Conservation (phyloP, 2,329 filamentous ascomycete species). For the Verticillium tricorpus region DNA sequence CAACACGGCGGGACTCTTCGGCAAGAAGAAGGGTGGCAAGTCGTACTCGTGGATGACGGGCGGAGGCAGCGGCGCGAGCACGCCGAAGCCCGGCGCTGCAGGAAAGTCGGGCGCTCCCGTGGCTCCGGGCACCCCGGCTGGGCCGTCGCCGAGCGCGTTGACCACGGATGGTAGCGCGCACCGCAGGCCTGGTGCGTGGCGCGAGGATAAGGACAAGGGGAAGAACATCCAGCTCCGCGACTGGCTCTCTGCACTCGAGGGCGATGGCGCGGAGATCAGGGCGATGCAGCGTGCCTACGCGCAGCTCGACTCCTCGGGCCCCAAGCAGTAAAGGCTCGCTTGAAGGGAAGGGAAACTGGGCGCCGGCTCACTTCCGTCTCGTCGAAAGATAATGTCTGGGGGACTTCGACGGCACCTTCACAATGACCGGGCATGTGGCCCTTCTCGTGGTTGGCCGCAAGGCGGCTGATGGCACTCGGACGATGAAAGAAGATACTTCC, state of each 20-base stretch:
- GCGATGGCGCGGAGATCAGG: constrained; percentile 65
- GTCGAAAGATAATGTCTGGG: not conserved
- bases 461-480: not conserved
- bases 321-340: constrained; percentile 22
- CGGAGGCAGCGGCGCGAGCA: constrained; percentile 47
- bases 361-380: not conserved
- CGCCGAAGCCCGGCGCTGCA: constrained; percentile 31
- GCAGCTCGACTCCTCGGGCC: constrained; percentile 44
- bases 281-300: constrained; percentile 57
- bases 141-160: constrained; percentile 32
- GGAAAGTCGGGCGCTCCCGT: constrained; percentile 20
- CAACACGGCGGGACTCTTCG: constrained; percentile 50
- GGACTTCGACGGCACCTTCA: not conserved
- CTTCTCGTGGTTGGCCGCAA: not conserved
- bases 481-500: not conserved
- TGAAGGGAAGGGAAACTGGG: no score
- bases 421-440: not conserved
- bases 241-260: constrained; percentile 73
- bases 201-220: constrained; percentile 74
- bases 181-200: constrained; percentile 64
- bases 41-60: constrained; percentile 74
- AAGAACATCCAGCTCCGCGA: constrained; percentile 80
- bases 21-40: constrained; percentile 59
- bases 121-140: constrained; percentile 22
- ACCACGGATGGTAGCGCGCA: constrained; percentile 53